Conservation (phyloP, 176 grass and related monocot genomes). For the Carex pumila region DNA sequence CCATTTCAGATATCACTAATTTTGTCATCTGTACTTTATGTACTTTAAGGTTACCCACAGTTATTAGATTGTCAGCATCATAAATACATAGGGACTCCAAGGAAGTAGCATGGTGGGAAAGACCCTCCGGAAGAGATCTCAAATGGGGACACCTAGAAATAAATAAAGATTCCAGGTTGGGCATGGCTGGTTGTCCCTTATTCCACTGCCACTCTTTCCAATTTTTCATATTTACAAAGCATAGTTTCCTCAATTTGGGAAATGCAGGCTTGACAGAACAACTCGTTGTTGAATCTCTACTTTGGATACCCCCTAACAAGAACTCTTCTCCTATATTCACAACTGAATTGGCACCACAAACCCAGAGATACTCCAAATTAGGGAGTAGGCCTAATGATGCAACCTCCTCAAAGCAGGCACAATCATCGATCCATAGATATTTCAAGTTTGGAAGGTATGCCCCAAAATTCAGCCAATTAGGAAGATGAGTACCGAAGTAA, state of each 20-base stretch:
- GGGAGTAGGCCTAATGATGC: too few species aligned
- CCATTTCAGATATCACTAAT: background rate
- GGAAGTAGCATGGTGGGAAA: background rate
- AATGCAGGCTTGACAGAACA: background rate
- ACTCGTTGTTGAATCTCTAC: background rate
- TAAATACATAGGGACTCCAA: background rate
- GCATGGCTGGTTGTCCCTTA: background rate
- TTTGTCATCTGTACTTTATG: background rate
- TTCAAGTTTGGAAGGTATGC: too few species aligned
- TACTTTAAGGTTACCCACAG: background rate
- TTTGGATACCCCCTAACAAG: background rate
- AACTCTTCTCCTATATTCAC: too few species aligned
- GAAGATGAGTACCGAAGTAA: too few species aligned
- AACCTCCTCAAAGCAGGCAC: too few species aligned
- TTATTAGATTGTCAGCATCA: background rate
- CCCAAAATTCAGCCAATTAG: too few species aligned
- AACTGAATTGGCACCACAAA: too few species aligned
- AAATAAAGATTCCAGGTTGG: background rate
- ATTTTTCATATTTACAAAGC: background rate
- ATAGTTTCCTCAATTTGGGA: background rate
- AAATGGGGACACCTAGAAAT: background rate
- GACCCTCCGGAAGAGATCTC: background rate
- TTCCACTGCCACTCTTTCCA: background rate
- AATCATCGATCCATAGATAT: too few species aligned
- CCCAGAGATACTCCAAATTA: too few species aligned